These are phyloP conservation scores for Lenwebbia sp. DNA, from an alignment of 345 rosid species.

Conservation along the genomic window DNA sequence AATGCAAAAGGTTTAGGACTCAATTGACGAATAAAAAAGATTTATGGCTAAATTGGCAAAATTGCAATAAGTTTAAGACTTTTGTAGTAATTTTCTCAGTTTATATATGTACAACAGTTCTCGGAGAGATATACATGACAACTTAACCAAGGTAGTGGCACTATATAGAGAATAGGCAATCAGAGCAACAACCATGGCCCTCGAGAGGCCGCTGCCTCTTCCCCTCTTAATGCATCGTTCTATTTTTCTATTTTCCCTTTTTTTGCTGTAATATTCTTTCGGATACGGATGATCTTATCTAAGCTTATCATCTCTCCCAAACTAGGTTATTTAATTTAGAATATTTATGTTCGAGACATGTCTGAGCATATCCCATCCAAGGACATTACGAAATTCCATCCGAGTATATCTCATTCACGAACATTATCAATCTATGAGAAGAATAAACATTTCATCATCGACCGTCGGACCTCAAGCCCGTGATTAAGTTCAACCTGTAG, in stretches of 20 bases:
- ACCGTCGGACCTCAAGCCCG: fast-evolving
- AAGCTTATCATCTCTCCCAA: not conserved
- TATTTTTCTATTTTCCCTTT: not conserved
- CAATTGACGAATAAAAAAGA: no score
- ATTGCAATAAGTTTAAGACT: no score
- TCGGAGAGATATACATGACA: no score
- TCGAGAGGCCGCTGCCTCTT: no score
- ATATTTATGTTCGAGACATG: not conserved
- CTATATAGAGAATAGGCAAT: no score
- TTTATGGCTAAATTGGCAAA: no score
- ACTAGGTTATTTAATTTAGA: not conserved
- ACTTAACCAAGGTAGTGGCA: no score
- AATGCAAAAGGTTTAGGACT: no score
- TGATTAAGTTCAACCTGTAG: not conserved
- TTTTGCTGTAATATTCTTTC: not conserved
- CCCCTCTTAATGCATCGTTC: no score
- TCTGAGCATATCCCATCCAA: not conserved
- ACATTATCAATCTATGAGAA: not conserved
- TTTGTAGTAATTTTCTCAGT: no score
- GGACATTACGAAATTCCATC: not conserved
- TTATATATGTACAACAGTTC: no score
- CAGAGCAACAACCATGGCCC: no score
- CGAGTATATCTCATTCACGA: not conserved
- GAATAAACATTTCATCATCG: not conserved
- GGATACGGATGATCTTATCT: not conserved